A percentile compares a stretch with the other conserved stretches of the same genome.
Conservation (phyloP, 345 rosid genomes). For the Eucalyptus melliodora region DNA sequence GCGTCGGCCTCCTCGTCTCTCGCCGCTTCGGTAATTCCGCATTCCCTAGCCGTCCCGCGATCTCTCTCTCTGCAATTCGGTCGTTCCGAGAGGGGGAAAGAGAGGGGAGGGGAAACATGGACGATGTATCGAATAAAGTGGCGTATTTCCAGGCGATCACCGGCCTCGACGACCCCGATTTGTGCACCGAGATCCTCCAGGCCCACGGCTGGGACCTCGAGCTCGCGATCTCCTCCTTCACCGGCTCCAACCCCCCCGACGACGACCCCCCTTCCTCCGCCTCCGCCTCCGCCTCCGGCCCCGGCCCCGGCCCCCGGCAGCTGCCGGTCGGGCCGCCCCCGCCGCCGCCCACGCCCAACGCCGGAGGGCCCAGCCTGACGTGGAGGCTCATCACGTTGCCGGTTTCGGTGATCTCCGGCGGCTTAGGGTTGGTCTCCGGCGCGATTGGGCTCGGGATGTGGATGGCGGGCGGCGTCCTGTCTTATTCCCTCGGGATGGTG, state of each 20-base stretch:
- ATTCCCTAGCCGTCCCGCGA: neutral
- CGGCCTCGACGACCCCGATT: slow-evolving; percentile 82
- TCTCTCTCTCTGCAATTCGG: neutral
- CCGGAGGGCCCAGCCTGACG: slow-evolving; percentile 46
- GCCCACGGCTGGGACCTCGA: slow-evolving; percentile 98
- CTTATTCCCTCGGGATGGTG: slow-evolving; percentile 73
- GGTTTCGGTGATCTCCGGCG: slow-evolving; percentile 68
- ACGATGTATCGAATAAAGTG: slow-evolving; percentile 75
- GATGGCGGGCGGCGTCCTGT: slow-evolving; percentile 90
- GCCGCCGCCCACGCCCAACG: neutral
- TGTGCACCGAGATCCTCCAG: slow-evolving; percentile 91
- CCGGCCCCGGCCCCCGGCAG: neutral
- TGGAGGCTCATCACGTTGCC: slow-evolving; percentile 88
- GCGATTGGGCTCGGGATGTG: slow-evolving; percentile 89
- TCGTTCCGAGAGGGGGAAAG: neutral
- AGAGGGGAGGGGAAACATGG: slow-evolving; percentile 17
- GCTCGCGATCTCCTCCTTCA: slow-evolving; percentile 89
- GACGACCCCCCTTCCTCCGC: slow-evolving; percentile 1
- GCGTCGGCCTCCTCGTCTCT: no score
- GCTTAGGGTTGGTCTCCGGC: slow-evolving; percentile 78
- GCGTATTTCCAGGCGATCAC: slow-evolving; percentile 90
- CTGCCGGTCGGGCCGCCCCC: neutral
- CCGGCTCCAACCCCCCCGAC: slow-evolving; percentile 12
- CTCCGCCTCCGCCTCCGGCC: neutral
- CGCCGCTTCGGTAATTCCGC: neutral